Evolutionary conservation across 192 early-diverging fungal species (phyloP).

Genomic region (Haplosporangium gracile): DNA sequence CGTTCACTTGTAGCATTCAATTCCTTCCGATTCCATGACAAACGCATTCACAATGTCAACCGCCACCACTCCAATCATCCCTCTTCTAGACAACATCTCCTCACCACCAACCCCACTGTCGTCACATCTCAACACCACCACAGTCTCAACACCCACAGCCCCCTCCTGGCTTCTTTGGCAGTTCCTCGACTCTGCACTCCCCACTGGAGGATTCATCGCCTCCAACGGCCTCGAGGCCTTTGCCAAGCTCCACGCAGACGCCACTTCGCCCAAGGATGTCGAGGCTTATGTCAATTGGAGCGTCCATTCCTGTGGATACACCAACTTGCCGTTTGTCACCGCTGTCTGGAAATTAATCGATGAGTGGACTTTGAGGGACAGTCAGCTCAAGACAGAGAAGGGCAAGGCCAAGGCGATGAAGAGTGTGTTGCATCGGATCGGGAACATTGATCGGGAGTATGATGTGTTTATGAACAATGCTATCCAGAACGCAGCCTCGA

Average conservation of each 20-base stretch:
- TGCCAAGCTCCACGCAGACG: conserved; percentile 63
- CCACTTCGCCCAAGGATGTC: conserved; percentile 24
- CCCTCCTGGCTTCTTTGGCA: conserved; percentile 83
- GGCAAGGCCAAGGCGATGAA: conserved; percentile 38
- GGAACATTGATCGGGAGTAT: conserved; percentile 57
- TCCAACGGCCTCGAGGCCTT: conserved; percentile 93
- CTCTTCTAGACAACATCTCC: conserved; percentile 2
- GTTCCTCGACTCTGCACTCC: conserved; percentile 93
- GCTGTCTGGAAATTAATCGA: conserved; percentile 61
- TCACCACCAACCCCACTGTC: conserved; percentile 1
- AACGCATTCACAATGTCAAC: background rate
- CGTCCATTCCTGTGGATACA: conserved; percentile 77
- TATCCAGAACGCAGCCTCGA: conserved; percentile 75
- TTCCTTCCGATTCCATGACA: background rate
- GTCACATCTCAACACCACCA: conserved; percentile 24
- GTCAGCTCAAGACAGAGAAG: conserved; percentile 26
- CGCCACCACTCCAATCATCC: background rate
- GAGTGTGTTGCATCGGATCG: conserved; percentile 48
- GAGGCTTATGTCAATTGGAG: conserved; percentile 72
- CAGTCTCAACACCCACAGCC: conserved; percentile 23
- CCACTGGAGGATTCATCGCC: conserved; percentile 95
- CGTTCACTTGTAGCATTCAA: too few relatives aligned
- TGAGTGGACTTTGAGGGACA: conserved; percentile 29
- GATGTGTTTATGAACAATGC: conserved; percentile 68
- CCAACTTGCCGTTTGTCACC: conserved; percentile 78